These are phyloP conservation scores for Wickerhamiella spandovensis DNA, from an alignment of 805 yeast genomes.

Conservation along the genomic window DNA sequence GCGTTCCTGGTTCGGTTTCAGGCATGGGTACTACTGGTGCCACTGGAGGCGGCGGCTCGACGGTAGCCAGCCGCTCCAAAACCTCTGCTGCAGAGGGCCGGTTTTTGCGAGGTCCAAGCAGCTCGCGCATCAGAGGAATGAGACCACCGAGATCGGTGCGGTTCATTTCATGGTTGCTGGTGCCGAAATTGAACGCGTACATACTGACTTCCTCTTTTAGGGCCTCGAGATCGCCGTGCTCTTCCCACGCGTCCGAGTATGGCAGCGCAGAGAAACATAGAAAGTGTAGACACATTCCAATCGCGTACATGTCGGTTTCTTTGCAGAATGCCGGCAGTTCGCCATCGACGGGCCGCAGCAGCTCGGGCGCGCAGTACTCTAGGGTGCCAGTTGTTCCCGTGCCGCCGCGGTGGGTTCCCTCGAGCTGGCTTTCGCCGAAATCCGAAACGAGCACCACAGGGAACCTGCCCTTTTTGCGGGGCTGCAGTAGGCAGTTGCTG, in stretches of 20 bases:
- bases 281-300: slow-evolving; percentile 72
- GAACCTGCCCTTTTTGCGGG: slow-evolving; percentile 21
- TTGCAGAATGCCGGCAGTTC: slow-evolving; percentile 45
- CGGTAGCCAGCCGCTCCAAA: slow-evolving; percentile 20
- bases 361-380: slow-evolving; percentile 81
- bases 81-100: slow-evolving; percentile 36
- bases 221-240: slow-evolving; percentile 21
- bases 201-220: slow-evolving; percentile 27
- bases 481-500: slow-evolving; percentile 56
- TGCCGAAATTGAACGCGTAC: slow-evolving; percentile 22
- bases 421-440: slow-evolving; percentile 77
- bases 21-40: neutral
- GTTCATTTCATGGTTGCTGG: slow-evolving; percentile 8
- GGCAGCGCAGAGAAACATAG: slow-evolving; percentile 64
- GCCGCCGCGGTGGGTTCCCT: slow-evolving; percentile 49
- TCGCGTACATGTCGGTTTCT: slow-evolving; percentile 65
- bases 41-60: neutral
- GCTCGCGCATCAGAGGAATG: slow-evolving; percentile 29
- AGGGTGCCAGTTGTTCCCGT: slow-evolving; percentile 82
- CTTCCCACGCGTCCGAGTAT: slow-evolving; percentile 25
- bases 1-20: neutral
- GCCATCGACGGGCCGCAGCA: slow-evolving; percentile 31
- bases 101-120: slow-evolving; percentile 24
- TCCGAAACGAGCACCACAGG: slow-evolving; percentile 76
- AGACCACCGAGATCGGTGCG: slow-evolving; percentile 22